Base-by-base conservation (phyloP, 441 rosid species). In the Theobroma grandiflorum region DNA sequence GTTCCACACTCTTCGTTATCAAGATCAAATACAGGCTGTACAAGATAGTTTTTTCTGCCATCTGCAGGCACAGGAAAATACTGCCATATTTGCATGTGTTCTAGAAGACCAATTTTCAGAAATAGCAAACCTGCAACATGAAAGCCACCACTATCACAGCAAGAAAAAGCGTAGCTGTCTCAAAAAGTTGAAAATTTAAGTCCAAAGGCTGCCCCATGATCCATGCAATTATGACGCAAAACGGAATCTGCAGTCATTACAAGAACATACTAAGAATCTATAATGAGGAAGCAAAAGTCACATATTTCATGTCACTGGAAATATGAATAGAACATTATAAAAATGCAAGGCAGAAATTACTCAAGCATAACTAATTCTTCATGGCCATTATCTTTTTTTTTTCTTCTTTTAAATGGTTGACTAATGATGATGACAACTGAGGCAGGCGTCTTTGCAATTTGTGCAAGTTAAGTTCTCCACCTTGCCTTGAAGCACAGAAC, bases 221-320 rank as follows among this genome's bases (percentile, higher is more conserved):
- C 99, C 98, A 95, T 72, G 93, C 98, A 79, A 93, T 80, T 53
- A 96, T 93, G 75, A 96, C 97, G 3, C 97, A 93, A 82, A 96
- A 92, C 0, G 99, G 99, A 31, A 96, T 93, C 99, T 96, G 87
- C 79, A 77, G 58, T 73, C 45, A 76, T 18, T 35, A 63, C 66
- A 78, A 64, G n/a, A 74, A 42, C 4, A 38, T n/a, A 50, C n/a
- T 52, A 26, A 72, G 63, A 35, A 35, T 40, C 52, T 49, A 42
- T 43, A 53, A 31, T 6, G 22, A 43, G 20, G 70, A 75, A 43
- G 71, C 59, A 62, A 73, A 73, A 18, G 5, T n/a, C 57, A 45
- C 16, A 45, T 22, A 45, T 45, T 20, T 45, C 31, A 6, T 66
- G 7, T 66, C 37, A 9, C 15, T 16, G 31, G 12, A 26, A 42